Conservation (phyloP, 768 basidiomycete species). For the Pulveroboletus sp. region DNA sequence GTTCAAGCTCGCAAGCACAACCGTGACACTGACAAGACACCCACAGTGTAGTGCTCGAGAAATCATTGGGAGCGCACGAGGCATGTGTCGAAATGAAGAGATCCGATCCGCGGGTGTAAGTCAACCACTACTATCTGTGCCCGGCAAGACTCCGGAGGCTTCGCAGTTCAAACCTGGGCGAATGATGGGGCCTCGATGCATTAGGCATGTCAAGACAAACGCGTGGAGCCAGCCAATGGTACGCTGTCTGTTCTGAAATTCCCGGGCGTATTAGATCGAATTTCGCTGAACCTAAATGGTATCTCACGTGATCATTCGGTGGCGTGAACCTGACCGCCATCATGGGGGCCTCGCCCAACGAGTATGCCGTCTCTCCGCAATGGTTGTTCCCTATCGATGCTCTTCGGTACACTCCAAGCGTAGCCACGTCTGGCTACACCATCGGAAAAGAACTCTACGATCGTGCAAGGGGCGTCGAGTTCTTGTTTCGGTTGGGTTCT, state of each 20-base stretch:
- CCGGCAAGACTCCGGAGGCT: slow-evolving; percentile 12
- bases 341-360: slow-evolving; percentile 25
- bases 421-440: slow-evolving; percentile 41
- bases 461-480: slow-evolving; percentile 79
- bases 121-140: slow-evolving; percentile 12
- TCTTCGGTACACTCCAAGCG: slow-evolving; percentile 57
- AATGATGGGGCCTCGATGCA: too few relatives aligned
- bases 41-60: slow-evolving; percentile 2
- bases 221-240: not conserved
- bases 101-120: slow-evolving; percentile 34
- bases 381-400: slow-evolving; percentile 71
- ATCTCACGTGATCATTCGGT: slow-evolving; percentile 29
- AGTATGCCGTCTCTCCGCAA: slow-evolving; percentile 42
- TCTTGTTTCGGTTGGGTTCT: slow-evolving; percentile 78
- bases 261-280: slow-evolving; percentile 12
- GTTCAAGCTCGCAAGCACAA: slow-evolving; percentile 1
- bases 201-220: not conserved
- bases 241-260: not conserved
- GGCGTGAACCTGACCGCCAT: slow-evolving; percentile 14
- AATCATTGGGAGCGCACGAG: slow-evolving; percentile 25
- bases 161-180: slow-evolving; percentile 4
- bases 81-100: slow-evolving; percentile 19
- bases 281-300: not conserved
- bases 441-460: slow-evolving; percentile 74
- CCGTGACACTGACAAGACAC: slow-evolving; percentile 1